These are phyloP conservation scores for Theileria luwenshuni DNA, from an alignment of 169 alveolate species.

Conservation along the genomic window DNA sequence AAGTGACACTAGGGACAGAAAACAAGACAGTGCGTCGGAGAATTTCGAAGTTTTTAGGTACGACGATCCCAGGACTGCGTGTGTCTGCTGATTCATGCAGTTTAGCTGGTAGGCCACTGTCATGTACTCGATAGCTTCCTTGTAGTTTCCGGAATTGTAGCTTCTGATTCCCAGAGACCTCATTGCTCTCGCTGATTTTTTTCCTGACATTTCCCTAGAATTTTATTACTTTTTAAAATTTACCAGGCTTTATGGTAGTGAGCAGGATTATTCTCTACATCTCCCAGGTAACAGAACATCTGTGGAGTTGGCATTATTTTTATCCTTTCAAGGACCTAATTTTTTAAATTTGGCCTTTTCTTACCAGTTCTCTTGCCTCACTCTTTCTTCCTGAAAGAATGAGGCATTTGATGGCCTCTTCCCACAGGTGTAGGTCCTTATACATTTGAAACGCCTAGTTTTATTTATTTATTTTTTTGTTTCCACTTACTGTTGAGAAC, in stretches of 20 bases:
- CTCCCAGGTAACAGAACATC: slow-evolving; percentile 73
- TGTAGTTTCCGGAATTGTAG: slow-evolving; percentile 59
- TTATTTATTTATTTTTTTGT: background rate
- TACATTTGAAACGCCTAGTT: slow-evolving; percentile 72
- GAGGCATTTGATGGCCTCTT: slow-evolving; percentile 77
- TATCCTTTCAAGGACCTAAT: slow-evolving; percentile 44
- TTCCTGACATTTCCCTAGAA: slow-evolving; percentile 60
- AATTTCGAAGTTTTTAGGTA: slow-evolving; percentile 65
- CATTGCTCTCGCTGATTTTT: slow-evolving; percentile 75
- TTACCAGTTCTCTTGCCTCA: slow-evolving; percentile 76
- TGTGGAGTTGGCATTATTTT: slow-evolving; percentile 63
- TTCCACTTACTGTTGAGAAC: slow-evolving; percentile 39
- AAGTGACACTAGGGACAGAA: slow-evolving; percentile 71
- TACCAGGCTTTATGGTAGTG: slow-evolving; percentile 76
- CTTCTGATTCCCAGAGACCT: slow-evolving; percentile 73
- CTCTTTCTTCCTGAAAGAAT: slow-evolving; percentile 70
- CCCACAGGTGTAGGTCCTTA: slow-evolving; percentile 78
- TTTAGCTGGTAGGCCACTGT: slow-evolving; percentile 69
- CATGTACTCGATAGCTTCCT: slow-evolving; percentile 59
- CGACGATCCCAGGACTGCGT: slow-evolving; percentile 73
- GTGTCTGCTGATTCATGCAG: slow-evolving; percentile 70
- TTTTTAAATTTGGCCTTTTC: background rate
- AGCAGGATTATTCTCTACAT: slow-evolving; percentile 55
- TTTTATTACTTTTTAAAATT: no score
- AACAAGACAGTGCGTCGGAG: slow-evolving; percentile 68